phyloP scores from a whole-genome alignment of 768 basidiomycete species.

The Myochromella boudieri region DNA sequence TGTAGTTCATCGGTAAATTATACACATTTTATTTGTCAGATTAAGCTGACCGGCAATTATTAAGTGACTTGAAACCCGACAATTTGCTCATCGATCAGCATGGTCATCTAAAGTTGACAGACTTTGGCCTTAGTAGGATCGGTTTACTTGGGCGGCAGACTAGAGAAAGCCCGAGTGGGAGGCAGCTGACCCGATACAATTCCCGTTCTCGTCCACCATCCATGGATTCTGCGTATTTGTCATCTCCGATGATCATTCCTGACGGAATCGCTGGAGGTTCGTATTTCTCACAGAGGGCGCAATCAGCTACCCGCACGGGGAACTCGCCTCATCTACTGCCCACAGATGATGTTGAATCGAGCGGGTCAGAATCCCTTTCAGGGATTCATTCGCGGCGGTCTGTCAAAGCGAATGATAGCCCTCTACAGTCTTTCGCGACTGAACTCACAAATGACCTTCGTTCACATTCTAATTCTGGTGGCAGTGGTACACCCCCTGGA shows the following conservation, averaged over 20 bases:
- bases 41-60: no score
- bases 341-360: conserved; percentile 86
- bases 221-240: conserved; percentile 75
- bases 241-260: conserved; percentile 68
- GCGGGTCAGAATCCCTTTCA: conserved; percentile 73
- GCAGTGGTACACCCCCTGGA: conserved; percentile 67
- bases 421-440: conserved; percentile 82
- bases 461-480: conserved; percentile 70
- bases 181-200: conserved; percentile 51
- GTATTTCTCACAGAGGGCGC: conserved; percentile 75
- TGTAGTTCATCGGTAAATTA: conserved; percentile 97
- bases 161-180: conserved; percentile 58
- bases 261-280: conserved; percentile 65
- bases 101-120: conserved; percentile 96
- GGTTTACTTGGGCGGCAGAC: conserved; percentile 98
- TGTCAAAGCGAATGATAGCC: conserved; percentile 64
- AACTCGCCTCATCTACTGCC: conserved; percentile 66
- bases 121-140: conserved; percentile 95
- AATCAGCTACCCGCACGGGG: conserved; percentile 56
- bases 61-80: conserved; percentile 95
- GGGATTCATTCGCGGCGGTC: conserved; percentile 51
- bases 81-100: conserved; percentile 96
- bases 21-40: no score
- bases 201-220: conserved; percentile 82
- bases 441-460: conserved; percentile 82